These are phyloP conservation scores for Hanseniaspora gamundiae DNA, from an alignment of 1,139 yeast species.

Conservation along the genomic window DNA sequence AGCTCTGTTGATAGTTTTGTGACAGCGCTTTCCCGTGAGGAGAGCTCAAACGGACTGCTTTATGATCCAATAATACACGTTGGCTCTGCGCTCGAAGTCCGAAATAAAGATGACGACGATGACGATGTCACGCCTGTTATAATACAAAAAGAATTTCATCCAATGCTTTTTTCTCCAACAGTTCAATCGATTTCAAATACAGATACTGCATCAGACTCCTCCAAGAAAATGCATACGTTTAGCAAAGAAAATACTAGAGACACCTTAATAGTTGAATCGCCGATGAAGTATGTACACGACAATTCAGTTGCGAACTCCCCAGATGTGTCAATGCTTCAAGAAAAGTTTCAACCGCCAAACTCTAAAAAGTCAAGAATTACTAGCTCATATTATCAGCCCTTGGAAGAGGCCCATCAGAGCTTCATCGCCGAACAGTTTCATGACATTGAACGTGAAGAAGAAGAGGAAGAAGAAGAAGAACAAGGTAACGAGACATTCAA, in stretches of 20 bases:
- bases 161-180: too few relatives aligned
- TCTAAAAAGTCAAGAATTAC: conserved; percentile 5
- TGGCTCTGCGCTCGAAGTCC: too few relatives aligned
- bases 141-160: neutral
- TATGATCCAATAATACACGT: too few relatives aligned
- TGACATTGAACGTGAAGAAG: neutral
- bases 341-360: neutral
- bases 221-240: too few relatives aligned
- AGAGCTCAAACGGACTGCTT: neutral
- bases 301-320: neutral
- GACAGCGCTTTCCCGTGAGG: neutral
- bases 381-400: conserved; percentile 7
- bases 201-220: too few relatives aligned
- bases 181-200: too few relatives aligned
- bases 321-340: neutral
- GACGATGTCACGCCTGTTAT: neutral
- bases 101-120: neutral
- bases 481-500: neutral
- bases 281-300: too few relatives aligned
- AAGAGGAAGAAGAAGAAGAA: neutral
- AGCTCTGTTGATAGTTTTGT: conserved; percentile 1
- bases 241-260: too few relatives aligned
- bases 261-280: too few relatives aligned
- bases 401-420: neutral
- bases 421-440: neutral